Evolutionary conservation across 2,329 filamentous ascomycete genomes (phyloP).

Genomic region (Monilinia aucupariae): DNA sequence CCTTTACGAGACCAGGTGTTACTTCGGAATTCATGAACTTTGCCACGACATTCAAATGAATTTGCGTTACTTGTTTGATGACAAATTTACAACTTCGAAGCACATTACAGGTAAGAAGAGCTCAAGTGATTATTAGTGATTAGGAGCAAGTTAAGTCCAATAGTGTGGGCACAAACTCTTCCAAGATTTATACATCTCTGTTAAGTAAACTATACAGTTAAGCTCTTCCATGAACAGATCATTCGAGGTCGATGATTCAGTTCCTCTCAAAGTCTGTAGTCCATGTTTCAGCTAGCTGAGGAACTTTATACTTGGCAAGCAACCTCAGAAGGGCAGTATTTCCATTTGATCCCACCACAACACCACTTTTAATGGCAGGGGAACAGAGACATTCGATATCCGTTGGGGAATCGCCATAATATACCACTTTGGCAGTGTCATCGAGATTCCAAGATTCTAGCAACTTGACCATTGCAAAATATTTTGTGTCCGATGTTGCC

Average conservation of each 20-base stretch:
- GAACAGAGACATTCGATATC: constrained; percentile 33
- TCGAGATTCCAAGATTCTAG: constrained; percentile 15
- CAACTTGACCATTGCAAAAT: constrained; percentile 23
- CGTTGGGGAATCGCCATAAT: constrained; percentile 33
- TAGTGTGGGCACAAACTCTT: neutral
- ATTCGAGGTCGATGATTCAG: neutral
- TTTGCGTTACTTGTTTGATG: neutral
- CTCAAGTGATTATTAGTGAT: neutral
- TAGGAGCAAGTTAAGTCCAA: neutral
- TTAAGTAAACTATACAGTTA: neutral
- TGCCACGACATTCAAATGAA: neutral
- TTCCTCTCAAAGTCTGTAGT: neutral
- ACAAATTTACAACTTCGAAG: neutral
- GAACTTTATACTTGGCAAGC: neutral
- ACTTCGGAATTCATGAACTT: constrained; percentile 15
- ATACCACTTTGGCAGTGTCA: constrained; percentile 20
- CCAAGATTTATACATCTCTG: neutral
- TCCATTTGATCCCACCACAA: constrained; percentile 26
- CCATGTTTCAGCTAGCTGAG: neutral
- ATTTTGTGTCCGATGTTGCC: constrained; percentile 29
- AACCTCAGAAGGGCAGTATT: constrained; percentile 22
- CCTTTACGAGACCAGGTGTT: constrained; percentile 16
- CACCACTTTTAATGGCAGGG: constrained; percentile 23
- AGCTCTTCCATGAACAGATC: neutral
- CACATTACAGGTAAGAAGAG: neutral